phyloP scores from a whole-genome alignment of 371 early-diverging fungal species.

The Apophysomyces sp. region DNA sequence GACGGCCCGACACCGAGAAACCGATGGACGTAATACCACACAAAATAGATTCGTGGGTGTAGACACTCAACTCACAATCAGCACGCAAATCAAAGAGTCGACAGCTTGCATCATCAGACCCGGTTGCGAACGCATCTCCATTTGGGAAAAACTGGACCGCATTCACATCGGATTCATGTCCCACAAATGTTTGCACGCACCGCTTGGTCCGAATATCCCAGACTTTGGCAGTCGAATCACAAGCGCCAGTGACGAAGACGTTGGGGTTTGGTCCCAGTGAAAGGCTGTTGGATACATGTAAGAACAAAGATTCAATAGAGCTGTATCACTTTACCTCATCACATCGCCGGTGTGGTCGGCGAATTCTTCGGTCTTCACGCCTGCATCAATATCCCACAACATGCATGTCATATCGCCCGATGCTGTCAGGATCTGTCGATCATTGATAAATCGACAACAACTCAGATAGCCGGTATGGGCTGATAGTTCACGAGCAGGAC shows the following conservation, averaged over 20 bases:
- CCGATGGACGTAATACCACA: conserved; percentile 97
- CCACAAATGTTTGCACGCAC: conserved; percentile 97
- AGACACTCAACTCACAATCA: conserved; percentile 94
- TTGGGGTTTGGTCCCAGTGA: conserved; percentile 91
- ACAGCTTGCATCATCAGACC: conserved; percentile 98
- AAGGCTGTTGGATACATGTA: too few relatives aligned
- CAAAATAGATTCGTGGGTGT: conserved; percentile 94
- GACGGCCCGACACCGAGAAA: conserved; percentile 93
- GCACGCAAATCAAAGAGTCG: conserved; percentile 96
- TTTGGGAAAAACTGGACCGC: conserved; percentile 98
- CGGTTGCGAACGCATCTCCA: conserved; percentile 96
- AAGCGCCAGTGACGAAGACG: conserved; percentile 96
- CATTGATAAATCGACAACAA: conserved; percentile 93
- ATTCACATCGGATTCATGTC: conserved; percentile 98
- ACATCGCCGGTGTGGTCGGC: conserved; percentile 97
- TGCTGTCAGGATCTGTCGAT: conserved; percentile 89
- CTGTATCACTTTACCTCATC: conserved; percentile 68
- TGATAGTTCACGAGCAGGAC: conserved; percentile 91
- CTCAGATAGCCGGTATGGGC: conserved; percentile 97
- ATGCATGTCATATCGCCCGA: conserved; percentile 98
- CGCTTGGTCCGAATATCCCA: conserved; percentile 97
- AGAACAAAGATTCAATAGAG: not conserved
- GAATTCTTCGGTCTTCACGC: conserved; percentile 91
- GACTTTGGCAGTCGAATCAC: conserved; percentile 98
- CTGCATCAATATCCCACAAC: conserved; percentile 98